phyloP scores from a whole-genome alignment of 305 asterid genomes.

The Fraxinus ornus region DNA sequence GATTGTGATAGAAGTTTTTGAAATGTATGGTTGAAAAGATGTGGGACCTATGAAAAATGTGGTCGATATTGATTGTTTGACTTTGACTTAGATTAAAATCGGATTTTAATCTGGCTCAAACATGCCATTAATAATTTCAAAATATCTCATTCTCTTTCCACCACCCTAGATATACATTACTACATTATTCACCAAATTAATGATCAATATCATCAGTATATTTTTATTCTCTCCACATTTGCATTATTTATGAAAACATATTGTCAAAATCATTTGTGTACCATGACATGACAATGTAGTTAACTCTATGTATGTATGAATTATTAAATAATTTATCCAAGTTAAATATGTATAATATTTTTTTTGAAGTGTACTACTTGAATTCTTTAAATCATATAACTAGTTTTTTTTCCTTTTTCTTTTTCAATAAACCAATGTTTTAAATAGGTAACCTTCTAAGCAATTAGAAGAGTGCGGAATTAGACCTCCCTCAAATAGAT shows the following conservation, averaged over 20 bases:
- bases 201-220: neutral
- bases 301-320: neutral
- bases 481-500: neutral
- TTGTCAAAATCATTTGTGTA: neutral
- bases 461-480: neutral
- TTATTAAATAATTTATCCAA: neutral
- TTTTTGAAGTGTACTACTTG: neutral
- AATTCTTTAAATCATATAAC: neutral
- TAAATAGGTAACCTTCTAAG: neutral
- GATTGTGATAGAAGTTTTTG: too few relatives aligned
- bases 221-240: neutral
- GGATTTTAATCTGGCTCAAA: too few relatives aligned
- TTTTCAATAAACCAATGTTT: neutral
- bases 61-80: too few relatives aligned
- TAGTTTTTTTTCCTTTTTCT: neutral
- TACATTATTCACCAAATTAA: neutral
- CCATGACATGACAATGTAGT: neutral
- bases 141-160: neutral
- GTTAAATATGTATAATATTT: neutral
- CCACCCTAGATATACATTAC: neutral
- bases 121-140: neutral
- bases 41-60: too few relatives aligned
- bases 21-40: too few relatives aligned
- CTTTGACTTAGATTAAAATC: too few relatives aligned
- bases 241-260: neutral